Evolutionary conservation across 306 rosid species (phyloP), one percentile per base, ranked within the genome.

Genomic region (Cucurbita pepo): DNA sequence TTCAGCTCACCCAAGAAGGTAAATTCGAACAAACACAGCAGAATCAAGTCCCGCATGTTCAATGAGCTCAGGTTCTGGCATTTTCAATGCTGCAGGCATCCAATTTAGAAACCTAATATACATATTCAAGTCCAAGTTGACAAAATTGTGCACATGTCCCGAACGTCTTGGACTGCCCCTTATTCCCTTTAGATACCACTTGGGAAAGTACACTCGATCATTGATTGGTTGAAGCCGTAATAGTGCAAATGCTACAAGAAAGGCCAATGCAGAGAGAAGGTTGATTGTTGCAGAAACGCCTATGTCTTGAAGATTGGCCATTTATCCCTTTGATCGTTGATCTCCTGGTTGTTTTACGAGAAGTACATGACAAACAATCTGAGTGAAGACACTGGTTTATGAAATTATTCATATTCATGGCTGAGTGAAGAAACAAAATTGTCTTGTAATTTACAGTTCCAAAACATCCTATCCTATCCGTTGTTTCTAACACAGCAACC

Each of bases 41-140:
- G 97, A 88, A 83, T 93, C 98, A 48, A 93, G 90, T 21, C 98
- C 98, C 5, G 96, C 96, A 44, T 93, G 98, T 25, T 90, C 96
- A 64, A 86, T 85, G 21, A 93, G 93, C 87, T 90, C 98, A 1
- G 87, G 93, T 56, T 90, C 94, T 37, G 98, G 97, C 98, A 93
- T 93, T 58, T 76, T 83, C 82, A 90, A 77, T 13, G 97, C 98
- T 10, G 98, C 96, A 44, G 94, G 96, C 96, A 93, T 93, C 98
- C 98, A 93, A 70, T 85, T 90, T 57, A 88, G 83, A 69, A 93
- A 93, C 83, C 80, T 90, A 14, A 87, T 4, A 69, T 90, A 90
- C 36, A 86, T 84, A 4, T 72, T 67, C 13, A 30, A 43, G 52
- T 93, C 94, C 77, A 93, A 82, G 77, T 93, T 93, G 56, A 93